Evolutionary conservation across 2,329 filamentous ascomycete species (phyloP).

Genomic region (Fusarium kyushuense): DNA sequence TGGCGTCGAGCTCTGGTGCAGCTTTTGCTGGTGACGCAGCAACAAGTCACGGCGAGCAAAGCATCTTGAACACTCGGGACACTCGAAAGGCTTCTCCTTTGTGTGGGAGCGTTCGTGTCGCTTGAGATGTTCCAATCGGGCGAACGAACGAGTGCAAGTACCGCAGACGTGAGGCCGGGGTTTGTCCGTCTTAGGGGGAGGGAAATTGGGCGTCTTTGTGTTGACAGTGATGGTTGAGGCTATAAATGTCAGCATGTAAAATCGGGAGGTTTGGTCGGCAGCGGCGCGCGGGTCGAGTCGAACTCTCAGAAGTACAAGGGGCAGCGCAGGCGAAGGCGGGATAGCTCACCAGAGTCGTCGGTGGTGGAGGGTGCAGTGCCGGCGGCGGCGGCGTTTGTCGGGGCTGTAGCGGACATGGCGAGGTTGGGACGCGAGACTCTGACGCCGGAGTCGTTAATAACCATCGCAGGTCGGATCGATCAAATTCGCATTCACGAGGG

Average conservation of each 20-base stretch:
- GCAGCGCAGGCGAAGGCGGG: slow-evolving; percentile 48
- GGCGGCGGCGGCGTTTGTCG: slow-evolving; percentile 48
- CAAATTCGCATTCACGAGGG: slow-evolving; percentile 23
- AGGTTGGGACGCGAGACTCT: slow-evolving; percentile 54
- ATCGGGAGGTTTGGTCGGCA: slow-evolving; percentile 36
- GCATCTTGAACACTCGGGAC: slow-evolving; percentile 91
- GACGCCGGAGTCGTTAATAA: slow-evolving; percentile 56
- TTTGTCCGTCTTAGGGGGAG: slow-evolving; percentile 95
- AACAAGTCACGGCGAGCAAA: slow-evolving; percentile 94
- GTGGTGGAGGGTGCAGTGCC: slow-evolving; percentile 47
- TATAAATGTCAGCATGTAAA: slow-evolving; percentile 51
- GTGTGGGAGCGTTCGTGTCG: slow-evolving; percentile 98
- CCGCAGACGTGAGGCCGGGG: slow-evolving; percentile 93
- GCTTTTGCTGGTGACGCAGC: slow-evolving; percentile 96
- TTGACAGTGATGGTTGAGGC: slow-evolving; percentile 66
- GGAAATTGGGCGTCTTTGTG: slow-evolving; percentile 65
- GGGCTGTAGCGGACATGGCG: slow-evolving; percentile 54
- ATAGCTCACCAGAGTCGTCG: slow-evolving; percentile 58
- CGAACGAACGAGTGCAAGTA: slow-evolving; percentile 93
- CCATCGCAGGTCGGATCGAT: slow-evolving; percentile 50
- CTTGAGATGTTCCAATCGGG: slow-evolving; percentile 94
- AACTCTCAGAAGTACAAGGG: slow-evolving; percentile 51
- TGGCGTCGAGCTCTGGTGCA: slow-evolving; percentile 92
- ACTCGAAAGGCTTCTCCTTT: slow-evolving; percentile 99
- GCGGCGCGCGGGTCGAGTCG: slow-evolving; percentile 38